Percentiles rank a stretch among this genome's conserved stretches.
phyloP scores from a whole-genome alignment of 2,329 filamentous ascomycete genomes.

The Aciculosporium take region DNA sequence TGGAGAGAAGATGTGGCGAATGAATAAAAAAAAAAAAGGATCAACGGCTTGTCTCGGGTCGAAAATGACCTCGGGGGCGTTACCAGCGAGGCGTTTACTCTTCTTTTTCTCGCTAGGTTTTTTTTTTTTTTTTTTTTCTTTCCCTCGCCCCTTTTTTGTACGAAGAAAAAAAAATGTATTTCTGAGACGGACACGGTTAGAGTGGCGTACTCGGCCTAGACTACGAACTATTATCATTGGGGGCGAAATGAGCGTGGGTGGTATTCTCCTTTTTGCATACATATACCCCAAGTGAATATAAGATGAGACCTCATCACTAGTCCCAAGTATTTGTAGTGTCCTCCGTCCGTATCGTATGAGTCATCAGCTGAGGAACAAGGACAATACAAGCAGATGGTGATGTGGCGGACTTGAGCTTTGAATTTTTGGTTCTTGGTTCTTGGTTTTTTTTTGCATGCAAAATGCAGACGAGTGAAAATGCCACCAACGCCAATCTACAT shows the following conservation, averaged over 20 bases:
- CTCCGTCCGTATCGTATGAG: neutral
- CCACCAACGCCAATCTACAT: neutral
- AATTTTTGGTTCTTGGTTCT: too few relatives aligned
- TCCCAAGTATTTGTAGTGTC: neutral
- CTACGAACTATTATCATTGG: too few relatives aligned
- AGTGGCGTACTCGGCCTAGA: neutral
- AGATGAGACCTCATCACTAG: neutral
- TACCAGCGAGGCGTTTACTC: neutral
- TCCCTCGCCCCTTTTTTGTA: neutral
- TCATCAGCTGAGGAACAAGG: too few relatives aligned
- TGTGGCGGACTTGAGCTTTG: too few relatives aligned
- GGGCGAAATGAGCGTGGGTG: neutral
- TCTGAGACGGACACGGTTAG: neutral
- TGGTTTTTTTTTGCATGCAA: too few relatives aligned
- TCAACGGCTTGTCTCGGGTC: too few relatives aligned
- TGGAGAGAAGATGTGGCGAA: too few relatives aligned
- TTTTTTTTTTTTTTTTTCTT: too few relatives aligned
- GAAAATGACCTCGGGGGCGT: neutral
- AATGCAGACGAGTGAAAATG: too few relatives aligned
- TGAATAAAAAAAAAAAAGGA: too few relatives aligned
- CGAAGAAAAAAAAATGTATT: neutral
- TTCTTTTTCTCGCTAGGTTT: too few relatives aligned
- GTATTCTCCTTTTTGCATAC: neutral
- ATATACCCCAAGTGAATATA: conserved; percentile 1
- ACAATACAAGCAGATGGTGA: too few relatives aligned